Conservation (phyloP, 345 rosid species). For the Aquilaria yunnanensis region DNA sequence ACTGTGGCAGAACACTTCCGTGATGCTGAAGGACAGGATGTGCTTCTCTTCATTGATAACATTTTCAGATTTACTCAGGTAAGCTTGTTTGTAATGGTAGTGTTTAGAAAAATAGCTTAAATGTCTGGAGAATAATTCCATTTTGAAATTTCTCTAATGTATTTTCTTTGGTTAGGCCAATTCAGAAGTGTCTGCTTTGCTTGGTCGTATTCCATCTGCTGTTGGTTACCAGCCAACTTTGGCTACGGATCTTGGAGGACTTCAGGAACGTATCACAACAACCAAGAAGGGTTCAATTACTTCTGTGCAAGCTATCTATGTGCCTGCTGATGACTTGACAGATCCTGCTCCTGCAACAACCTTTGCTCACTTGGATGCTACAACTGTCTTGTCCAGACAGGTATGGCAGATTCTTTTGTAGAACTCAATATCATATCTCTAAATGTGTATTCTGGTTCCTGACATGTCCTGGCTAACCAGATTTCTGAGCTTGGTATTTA, state of each 20-base stretch:
- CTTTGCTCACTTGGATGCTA: constrained; percentile 99
- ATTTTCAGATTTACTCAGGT: constrained; percentile 97
- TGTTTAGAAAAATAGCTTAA: not conserved
- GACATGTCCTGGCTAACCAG: constrained; percentile 21
- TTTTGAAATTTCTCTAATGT: not conserved
- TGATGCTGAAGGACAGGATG: constrained; percentile 99
- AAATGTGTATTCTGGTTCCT: not conserved
- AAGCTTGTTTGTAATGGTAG: not conserved
- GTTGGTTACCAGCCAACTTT: constrained; percentile 99
- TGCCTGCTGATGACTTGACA: constrained; percentile 99
- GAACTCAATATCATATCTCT: not conserved
- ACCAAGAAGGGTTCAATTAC: constrained; percentile 99
- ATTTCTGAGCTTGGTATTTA: constrained; percentile 98
- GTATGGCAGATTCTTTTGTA: constrained; percentile 21
- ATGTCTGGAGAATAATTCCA: not conserved
- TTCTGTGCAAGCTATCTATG: constrained; percentile 97
- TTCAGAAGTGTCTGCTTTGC: constrained; percentile 99
- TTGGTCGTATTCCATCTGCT: constrained; percentile 99
- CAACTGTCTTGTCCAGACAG: constrained; percentile 97
- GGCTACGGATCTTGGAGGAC: constrained; percentile 99
- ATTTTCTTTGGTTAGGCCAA: constrained; percentile 53
- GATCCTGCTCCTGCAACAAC: constrained; percentile 99
- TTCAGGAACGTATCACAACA: constrained; percentile 97
- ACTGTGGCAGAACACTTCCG: constrained; percentile 98
- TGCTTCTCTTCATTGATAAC: constrained; percentile 94